Evolutionary conservation across 2,329 filamentous ascomycete species (phyloP).

Genomic region (Neofusicoccum umdonicola): DNA sequence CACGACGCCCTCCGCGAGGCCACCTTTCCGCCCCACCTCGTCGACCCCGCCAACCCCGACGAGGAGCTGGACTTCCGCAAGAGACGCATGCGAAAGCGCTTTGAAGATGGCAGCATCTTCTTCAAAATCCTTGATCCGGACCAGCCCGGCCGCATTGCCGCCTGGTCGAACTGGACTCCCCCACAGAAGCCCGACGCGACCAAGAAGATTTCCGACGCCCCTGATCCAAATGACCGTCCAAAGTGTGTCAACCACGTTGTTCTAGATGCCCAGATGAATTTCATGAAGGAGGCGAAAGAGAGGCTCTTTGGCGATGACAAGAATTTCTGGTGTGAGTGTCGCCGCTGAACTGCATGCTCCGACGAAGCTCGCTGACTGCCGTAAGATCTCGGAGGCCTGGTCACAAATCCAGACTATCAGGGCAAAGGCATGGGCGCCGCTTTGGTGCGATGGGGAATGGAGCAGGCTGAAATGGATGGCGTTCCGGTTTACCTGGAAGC

Average conservation of each 20-base stretch:
- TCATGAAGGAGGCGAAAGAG: neutral
- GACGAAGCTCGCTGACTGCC: slow-evolving; percentile 19
- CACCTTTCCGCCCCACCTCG: slow-evolving; percentile 1
- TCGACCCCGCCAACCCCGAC: neutral
- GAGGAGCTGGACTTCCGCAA: neutral
- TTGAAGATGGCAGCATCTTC: neutral
- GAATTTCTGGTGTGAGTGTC: neutral
- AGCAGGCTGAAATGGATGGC: slow-evolving; percentile 31
- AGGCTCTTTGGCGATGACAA: neutral
- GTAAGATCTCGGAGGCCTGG: slow-evolving; percentile 20
- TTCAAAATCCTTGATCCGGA: slow-evolving; percentile 12
- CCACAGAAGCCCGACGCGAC: neutral
- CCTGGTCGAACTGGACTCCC: slow-evolving; percentile 9
- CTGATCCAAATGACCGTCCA: neutral
- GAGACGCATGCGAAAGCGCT: neutral
- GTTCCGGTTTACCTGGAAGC: slow-evolving; percentile 41
- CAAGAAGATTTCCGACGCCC: neutral
- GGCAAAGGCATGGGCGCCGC: neutral
- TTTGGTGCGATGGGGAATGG: slow-evolving; percentile 14
- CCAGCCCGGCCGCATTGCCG: slow-evolving; percentile 17
- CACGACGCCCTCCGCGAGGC: neutral
- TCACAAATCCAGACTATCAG: slow-evolving; percentile 8
- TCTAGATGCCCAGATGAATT: neutral
- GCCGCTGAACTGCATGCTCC: neutral
- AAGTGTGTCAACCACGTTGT: neutral